A percentile compares a stretch with the other conserved stretches of the same genome.
These are phyloP conservation scores for Lentinus polychrous DNA, from an alignment of 1,284 basidiomycete genomes.

Conservation along the genomic window DNA sequence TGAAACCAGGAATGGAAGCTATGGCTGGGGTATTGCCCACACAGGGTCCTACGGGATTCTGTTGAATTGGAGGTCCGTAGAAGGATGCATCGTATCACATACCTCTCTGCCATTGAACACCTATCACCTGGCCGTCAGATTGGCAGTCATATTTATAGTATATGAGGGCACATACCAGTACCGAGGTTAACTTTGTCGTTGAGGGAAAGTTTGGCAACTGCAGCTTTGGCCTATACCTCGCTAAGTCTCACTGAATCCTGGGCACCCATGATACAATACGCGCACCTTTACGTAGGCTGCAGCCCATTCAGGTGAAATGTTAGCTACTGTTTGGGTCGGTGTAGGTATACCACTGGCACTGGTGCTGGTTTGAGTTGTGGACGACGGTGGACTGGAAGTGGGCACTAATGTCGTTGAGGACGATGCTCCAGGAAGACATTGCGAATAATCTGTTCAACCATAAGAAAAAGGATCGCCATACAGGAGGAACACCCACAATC, in stretches of 20 bases:
- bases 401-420: constrained; percentile 19
- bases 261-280: background rate
- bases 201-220: constrained; percentile 42
- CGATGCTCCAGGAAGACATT: constrained; percentile 35
- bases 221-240: constrained; percentile 39
- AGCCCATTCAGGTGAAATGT: constrained; percentile 46
- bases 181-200: constrained; percentile 50
- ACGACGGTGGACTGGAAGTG: constrained; percentile 16
- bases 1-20: constrained; percentile 48
- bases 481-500: constrained; percentile 28
- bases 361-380: constrained; percentile 1
- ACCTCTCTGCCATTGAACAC: constrained; percentile 38
- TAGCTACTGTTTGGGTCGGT: constrained; percentile 29
- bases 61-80: background rate
- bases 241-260: too few species aligned
- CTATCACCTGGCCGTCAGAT: constrained; percentile 21
- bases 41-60: constrained; percentile 38
- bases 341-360: constrained; percentile 2
- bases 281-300: constrained; percentile 46
- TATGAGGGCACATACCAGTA: constrained; percentile 33
- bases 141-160: background rate
- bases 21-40: constrained; percentile 65
- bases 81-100: background rate
- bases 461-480: background rate
- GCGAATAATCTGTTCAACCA: constrained; percentile 33